Evolutionary conservation across 2,329 filamentous ascomycete species (phyloP).

Genomic region (Didymella sp.): DNA sequence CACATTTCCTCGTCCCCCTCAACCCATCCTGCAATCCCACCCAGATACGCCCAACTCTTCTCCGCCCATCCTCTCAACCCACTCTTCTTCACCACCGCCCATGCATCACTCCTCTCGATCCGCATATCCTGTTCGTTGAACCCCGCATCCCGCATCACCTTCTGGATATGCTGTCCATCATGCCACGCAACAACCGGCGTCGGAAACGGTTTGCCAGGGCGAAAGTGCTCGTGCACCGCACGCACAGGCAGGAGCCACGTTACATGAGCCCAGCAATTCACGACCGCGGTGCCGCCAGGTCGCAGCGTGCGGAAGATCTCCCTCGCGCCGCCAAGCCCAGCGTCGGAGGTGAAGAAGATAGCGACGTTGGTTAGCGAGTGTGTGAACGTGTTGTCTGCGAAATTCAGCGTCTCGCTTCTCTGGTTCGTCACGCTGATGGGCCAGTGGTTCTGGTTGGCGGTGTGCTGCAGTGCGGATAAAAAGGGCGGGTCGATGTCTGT

Average conservation of each 20-base stretch:
- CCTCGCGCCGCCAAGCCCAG: constrained; percentile 40
- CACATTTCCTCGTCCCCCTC: constrained; percentile 37
- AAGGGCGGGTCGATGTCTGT: constrained; percentile 43
- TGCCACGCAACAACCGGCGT: constrained; percentile 34
- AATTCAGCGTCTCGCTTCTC: constrained; percentile 26
- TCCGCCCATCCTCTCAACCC: constrained; percentile 37
- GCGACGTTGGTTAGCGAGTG: constrained; percentile 52
- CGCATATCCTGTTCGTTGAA: constrained; percentile 33
- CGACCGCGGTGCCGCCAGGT: constrained; percentile 48
- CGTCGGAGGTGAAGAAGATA: constrained; percentile 47
- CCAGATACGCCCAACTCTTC: constrained; percentile 42
- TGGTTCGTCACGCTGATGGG: constrained; percentile 32
- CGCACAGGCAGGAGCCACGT: constrained; percentile 36
- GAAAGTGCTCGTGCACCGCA: constrained; percentile 27
- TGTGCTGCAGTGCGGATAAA: constrained; percentile 27
- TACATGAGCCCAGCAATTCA: constrained; percentile 47
- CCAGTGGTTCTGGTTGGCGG: constrained; percentile 29
- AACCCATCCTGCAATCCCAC: constrained; percentile 34
- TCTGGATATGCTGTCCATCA: constrained; percentile 37
- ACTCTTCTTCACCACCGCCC: constrained; percentile 23
- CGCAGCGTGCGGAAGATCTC: constrained; percentile 51
- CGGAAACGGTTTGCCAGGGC: constrained; percentile 27
- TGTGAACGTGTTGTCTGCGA: constrained; percentile 45
- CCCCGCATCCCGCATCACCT: constrained; percentile 38
- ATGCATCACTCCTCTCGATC: constrained; percentile 36